Percentiles rank a stretch among this genome's conserved stretches.
Conservation (phyloP, 2,329 filamentous ascomycete genomes). For the Fusarium newnesense region DNA sequence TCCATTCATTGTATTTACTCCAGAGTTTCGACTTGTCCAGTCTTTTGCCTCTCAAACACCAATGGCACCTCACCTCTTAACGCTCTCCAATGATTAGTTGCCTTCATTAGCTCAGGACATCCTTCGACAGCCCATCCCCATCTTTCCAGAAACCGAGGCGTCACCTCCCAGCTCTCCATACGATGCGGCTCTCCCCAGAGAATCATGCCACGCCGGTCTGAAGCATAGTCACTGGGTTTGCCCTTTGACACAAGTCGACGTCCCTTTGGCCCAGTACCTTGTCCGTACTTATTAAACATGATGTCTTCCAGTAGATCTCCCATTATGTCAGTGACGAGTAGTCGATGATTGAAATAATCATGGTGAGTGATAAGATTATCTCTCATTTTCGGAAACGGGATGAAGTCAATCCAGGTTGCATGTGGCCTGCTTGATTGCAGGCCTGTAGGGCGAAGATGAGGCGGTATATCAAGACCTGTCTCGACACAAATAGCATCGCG, state of each 20-base stretch:
- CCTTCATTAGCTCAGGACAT: neutral
- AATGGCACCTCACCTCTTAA: neutral
- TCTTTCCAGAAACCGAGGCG: constrained; percentile 1
- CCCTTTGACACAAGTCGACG: neutral
- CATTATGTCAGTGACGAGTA: constrained; percentile 1
- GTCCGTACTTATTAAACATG: constrained; percentile 13
- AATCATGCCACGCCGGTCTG: neutral
- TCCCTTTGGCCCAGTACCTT: neutral
- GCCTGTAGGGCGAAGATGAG: neutral
- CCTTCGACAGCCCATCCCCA: constrained; percentile 13
- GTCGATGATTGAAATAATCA: neutral
- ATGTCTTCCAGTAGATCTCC: constrained; percentile 1
- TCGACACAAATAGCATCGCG: constrained; percentile 4
- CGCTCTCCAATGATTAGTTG: constrained; percentile 11
- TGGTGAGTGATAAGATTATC: neutral
- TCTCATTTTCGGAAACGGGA: constrained; percentile 5
- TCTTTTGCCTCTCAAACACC: neutral
- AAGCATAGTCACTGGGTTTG: neutral
- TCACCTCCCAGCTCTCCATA: constrained; percentile 8
- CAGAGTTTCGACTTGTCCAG: too few relatives aligned
- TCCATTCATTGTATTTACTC: fast-evolving
- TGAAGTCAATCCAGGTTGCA: constrained; percentile 7
- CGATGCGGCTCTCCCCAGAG: constrained; percentile 3
- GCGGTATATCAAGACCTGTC: neutral
- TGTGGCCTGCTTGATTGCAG: neutral